Evolutionary conservation across 768 basidiomycete genomes (phyloP).

Genomic region (Tulasnella sp.): DNA sequence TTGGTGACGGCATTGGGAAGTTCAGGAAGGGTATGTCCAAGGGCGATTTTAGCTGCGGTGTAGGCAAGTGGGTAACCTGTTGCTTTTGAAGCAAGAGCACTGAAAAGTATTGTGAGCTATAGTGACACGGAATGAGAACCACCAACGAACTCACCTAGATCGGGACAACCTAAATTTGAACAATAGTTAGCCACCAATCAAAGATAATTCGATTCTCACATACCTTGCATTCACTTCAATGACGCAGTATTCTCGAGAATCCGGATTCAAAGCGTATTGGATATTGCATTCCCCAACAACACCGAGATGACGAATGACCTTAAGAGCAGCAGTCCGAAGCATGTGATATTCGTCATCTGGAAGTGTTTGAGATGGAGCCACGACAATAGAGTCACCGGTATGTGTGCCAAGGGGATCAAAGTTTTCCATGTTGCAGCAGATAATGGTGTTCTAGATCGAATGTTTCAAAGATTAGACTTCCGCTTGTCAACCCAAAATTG

Average conservation of each 20-base stretch:
- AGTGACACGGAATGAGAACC: slow-evolving; percentile 20
- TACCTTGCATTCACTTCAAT: slow-evolving; percentile 95
- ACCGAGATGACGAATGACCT: slow-evolving; percentile 81
- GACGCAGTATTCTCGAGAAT: slow-evolving; percentile 86
- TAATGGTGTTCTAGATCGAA: slow-evolving; percentile 75
- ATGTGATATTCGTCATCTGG: slow-evolving; percentile 99
- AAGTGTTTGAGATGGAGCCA: slow-evolving; percentile 94
- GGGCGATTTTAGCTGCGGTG: slow-evolving; percentile 96
- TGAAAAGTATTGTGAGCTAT: slow-evolving; percentile 22
- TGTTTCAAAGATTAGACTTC: slow-evolving; percentile 1
- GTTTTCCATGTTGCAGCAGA: slow-evolving; percentile 99
- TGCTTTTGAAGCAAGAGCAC: slow-evolving; percentile 94
- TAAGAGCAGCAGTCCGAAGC: slow-evolving; percentile 94
- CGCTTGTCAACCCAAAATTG: background rate
- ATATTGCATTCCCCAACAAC: slow-evolving; percentile 95
- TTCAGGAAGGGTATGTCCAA: slow-evolving; percentile 94
- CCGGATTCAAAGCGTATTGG: slow-evolving; percentile 94
- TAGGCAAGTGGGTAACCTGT: slow-evolving; percentile 98
- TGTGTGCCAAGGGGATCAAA: slow-evolving; percentile 98
- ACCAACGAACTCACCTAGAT: slow-evolving; percentile 42
- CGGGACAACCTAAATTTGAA: slow-evolving; percentile 48
- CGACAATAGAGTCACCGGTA: slow-evolving; percentile 98
- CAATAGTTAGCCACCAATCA: no score
- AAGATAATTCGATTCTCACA: slow-evolving; percentile 19
- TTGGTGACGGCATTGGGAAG: slow-evolving; percentile 98